Evolutionary conservation across 495 filamentous ascomycete genomes (phyloP).

Genomic region (Hypoxylon perforatum): DNA sequence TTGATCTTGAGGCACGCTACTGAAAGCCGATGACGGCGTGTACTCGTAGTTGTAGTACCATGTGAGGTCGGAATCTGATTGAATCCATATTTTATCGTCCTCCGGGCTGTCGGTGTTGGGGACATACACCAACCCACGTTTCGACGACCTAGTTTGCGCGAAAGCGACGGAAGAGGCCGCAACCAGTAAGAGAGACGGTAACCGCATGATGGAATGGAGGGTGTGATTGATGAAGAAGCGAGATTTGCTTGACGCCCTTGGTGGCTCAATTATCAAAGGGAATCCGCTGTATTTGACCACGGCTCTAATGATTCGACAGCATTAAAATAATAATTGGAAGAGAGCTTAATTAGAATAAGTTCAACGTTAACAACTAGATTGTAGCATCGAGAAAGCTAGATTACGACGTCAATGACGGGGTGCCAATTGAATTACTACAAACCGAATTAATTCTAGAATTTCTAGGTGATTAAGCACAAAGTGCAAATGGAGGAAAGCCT

Average conservation of each 20-base stretch:
- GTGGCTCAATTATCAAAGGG: neutral
- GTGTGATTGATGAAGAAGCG: neutral
- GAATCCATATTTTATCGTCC: slow-evolving; percentile 71
- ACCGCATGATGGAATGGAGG: slow-evolving; percentile 30
- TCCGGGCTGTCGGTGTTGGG: slow-evolving; percentile 57
- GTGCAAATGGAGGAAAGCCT: neutral
- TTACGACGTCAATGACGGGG: too few species aligned
- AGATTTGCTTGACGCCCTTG: neutral
- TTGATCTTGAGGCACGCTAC: slow-evolving; percentile 51
- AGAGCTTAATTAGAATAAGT: too few species aligned
- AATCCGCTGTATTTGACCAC: neutral
- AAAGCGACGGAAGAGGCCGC: slow-evolving; percentile 35
- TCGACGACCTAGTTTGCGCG: slow-evolving; percentile 62
- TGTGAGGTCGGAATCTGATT: slow-evolving; percentile 65
- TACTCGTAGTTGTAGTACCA: slow-evolving; percentile 86
- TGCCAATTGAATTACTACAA: too few species aligned
- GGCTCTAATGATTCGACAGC: neutral
- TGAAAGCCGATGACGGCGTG: slow-evolving; percentile 62
- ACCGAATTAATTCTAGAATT: too few species aligned
- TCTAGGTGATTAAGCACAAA: too few species aligned
- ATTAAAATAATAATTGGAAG: neutral
- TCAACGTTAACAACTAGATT: too few species aligned
- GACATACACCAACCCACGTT: slow-evolving; percentile 77
- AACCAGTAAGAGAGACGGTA: slow-evolving; percentile 29
- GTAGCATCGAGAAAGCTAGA: too few species aligned